A percentile compares a stretch with the other conserved stretches of the same genome.
phyloP scores from a whole-genome alignment of 305 asterid species.

The Fraxinus floribunda region DNA sequence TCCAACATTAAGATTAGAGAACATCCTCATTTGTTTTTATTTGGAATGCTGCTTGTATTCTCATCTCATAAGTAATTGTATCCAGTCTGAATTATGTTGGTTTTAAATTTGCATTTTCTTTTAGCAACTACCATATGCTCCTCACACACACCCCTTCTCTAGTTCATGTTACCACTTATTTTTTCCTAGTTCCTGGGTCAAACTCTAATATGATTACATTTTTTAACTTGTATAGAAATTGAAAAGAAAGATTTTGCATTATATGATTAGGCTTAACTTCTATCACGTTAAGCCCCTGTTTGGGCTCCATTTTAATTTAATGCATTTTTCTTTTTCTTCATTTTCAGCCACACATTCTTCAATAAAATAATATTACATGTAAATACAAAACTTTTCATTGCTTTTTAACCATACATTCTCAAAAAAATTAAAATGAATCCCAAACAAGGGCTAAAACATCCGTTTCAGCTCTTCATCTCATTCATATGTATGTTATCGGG shows the following conservation, averaged over 20 bases:
- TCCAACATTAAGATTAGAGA: not conserved
- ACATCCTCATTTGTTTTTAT: conserved; percentile 8
- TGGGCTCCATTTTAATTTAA: not conserved
- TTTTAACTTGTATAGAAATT: not conserved
- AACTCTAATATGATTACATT: not conserved
- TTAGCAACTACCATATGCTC: not conserved
- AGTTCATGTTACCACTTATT: not conserved
- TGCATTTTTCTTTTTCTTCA: not conserved
- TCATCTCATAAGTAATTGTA: conserved; percentile 9
- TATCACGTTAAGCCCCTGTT: not conserved
- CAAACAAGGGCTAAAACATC: not conserved
- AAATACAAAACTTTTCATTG: not conserved
- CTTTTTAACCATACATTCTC: not conserved
- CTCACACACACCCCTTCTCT: not conserved
- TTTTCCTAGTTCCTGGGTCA: not conserved
- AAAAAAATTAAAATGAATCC: not conserved
- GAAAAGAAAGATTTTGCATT: not conserved
- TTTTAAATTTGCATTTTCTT: not conserved
- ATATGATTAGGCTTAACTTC: not conserved
- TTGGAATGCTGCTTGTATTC: conserved; percentile 19
- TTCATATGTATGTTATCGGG: not conserved
- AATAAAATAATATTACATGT: not conserved
- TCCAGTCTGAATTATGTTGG: not conserved
- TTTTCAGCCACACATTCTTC: not conserved
- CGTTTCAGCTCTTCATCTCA: not conserved